Base-by-base conservation (phyloP, 2,329 filamentous ascomycete genomes). In the Penicillium sp. region DNA sequence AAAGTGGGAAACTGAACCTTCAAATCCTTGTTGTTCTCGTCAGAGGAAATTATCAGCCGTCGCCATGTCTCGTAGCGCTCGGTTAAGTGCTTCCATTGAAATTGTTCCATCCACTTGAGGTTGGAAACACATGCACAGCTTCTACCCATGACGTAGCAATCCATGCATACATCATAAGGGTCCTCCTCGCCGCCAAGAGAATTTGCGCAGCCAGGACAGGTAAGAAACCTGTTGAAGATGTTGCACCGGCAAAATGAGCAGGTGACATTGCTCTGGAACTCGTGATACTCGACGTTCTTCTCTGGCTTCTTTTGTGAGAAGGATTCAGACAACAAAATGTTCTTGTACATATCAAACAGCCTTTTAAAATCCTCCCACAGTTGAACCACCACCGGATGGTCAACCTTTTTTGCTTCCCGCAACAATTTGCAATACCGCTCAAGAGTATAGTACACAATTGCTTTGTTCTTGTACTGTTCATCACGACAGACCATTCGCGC, bases 391-490 rank as follows among this genome's bases (percentile, higher is more conserved):
- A 85, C 86, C 2, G 78, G 74, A 55, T 73, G 78, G 58, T 66
- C 77, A 66, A 61, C 53, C 29, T 82, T 78, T 17, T 90, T 33
- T 19, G 55, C 82, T 49, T 85, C 79, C n/a, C 79, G 78, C 61
- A 89, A 77, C 29, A 84, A 73, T 6, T 73, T 73, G 1, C 82
- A 83, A 71, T 97, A 97, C 68, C 92, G 94, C 12, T 88, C 79
- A 4, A 97, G 81, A 0, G 92, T 91, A 71, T 88, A 96, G 73
- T 93, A 96, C 44, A 97, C 82, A 57, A 97, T 97, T 6, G 93
- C 91, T 73, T 97, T 97, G 78, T 96, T 97, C 74, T 97, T 97
- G 80, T 99, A 99, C 73, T 97, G 93, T 73, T 99, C 94, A 65
- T 99, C 94, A 38, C 94, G 89, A 71, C 94, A 97, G 3, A 97